Percentiles rank a stretch among this genome's conserved stretches.
Evolutionary conservation across 2,329 filamentous ascomycete genomes (phyloP).

Genomic region (Diaporthe eres): DNA sequence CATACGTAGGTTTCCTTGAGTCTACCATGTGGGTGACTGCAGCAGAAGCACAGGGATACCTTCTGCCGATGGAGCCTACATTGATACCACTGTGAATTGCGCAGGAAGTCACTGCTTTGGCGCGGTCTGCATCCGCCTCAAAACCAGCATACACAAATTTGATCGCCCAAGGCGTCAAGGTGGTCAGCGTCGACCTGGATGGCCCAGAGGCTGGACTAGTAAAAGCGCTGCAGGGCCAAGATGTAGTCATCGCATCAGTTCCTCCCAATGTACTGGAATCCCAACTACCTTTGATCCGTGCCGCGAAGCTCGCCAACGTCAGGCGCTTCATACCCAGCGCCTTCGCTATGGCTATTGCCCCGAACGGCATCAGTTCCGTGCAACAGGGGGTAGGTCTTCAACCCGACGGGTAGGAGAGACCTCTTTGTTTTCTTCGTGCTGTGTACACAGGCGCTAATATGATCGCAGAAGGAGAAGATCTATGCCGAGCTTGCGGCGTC

Average conservation of each 20-base stretch:
- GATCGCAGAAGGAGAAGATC: background rate
- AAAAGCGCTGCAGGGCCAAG: background rate
- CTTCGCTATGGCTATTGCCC: background rate
- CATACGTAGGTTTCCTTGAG: background rate
- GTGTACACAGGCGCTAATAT: background rate
- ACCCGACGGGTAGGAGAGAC: background rate
- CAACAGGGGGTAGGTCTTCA: background rate
- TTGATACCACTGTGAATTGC: background rate
- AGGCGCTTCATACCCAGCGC: background rate
- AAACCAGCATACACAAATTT: background rate
- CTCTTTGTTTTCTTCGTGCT: background rate
- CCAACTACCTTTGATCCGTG: background rate
- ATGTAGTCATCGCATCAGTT: background rate
- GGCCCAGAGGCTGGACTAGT: background rate
- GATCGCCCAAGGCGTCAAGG: conserved; percentile 44
- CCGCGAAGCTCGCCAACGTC: background rate
- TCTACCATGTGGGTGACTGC: background rate
- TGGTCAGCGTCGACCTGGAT: background rate
- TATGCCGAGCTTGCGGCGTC: background rate
- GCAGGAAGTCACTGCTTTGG: background rate
- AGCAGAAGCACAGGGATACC: no score
- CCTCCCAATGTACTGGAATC: background rate
- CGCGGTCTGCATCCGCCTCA: background rate
- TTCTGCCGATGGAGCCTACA: background rate
- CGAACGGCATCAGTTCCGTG: background rate